Evolutionary conservation across 768 basidiomycete species (phyloP), one percentile per base, ranked within the genome.

Genomic region (Panellus pusillus): DNA sequence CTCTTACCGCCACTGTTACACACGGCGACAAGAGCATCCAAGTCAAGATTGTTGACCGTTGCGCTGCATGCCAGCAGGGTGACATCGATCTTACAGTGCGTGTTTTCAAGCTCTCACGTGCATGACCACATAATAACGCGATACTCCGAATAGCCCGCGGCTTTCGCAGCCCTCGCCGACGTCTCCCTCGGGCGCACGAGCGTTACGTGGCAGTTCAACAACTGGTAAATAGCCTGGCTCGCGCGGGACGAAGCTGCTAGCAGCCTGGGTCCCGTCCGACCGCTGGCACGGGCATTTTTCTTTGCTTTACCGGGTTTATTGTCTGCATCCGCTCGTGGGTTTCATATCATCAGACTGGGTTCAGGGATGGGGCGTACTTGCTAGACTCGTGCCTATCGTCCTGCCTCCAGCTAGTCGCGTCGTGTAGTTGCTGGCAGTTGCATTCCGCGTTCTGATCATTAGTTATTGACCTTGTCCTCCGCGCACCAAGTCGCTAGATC

Each of bases 11-110:
- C 51, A 61, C 65, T 61, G 58, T 63, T 51, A 52, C 67, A 43
- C 35, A 67, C 60, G 45, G 65, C 44, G 73, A 70, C 46, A 74
- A 72, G 31, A 52, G 58, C 6, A 70, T 79, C 40, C 60, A 63
- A 0, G 78, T 80, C 24, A 61, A 59, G 0, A 68, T 84, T 54
- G 68, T 68, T 6, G 84, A 86, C 63, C 71, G 82, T 17, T 86
- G 84, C 61, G 65, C 47, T 1, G 80, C 59, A 6, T 86, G 84
- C 51, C 35, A 31, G 0, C 3, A 43, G 9, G 68, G 48, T 39
- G 68, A 70, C 54, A 70, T 70, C 36, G 68, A 70, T 46, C 43
- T 70, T 44, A 70, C 68, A 14, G 32, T 35, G 32, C 32, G 32
- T 35, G 32, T 35, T 35, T 35, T 35, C 11, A 35, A 14, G 14